Percentiles rank a stretch among this genome's conserved stretches.
Evolutionary conservation across 768 basidiomycete genomes (phyloP).

Genomic region (Agaricus sinodeliciosus): DNA sequence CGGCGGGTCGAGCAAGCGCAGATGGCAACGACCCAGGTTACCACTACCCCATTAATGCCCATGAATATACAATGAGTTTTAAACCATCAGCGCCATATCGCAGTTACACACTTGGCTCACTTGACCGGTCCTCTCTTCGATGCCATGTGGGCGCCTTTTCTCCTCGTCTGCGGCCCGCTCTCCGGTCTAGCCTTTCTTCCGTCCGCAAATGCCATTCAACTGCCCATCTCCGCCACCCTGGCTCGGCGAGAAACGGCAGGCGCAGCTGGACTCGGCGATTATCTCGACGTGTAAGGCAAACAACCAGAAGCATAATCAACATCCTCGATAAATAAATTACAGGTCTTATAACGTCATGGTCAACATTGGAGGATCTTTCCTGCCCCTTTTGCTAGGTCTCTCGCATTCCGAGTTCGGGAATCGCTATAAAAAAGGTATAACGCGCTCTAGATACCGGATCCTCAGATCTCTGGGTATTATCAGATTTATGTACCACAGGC

Average conservation of each 20-base stretch:
- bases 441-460: conserved; percentile 60
- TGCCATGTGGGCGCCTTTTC: too few relatives aligned
- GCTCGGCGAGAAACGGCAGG: conserved; percentile 27
- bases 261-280: conserved; percentile 53
- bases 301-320: background rate
- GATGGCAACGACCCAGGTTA: conserved; percentile 19
- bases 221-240: background rate
- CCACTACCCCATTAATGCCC: conserved; percentile 18
- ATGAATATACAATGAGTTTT: too few relatives aligned
- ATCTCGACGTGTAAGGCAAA: conserved; percentile 49
- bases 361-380: conserved; percentile 42
- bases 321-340: background rate
- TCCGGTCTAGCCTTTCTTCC: too few relatives aligned
- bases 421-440: too few relatives aligned
- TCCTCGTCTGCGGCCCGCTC: too few relatives aligned
- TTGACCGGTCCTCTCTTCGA: too few relatives aligned
- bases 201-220: background rate
- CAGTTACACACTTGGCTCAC: too few relatives aligned
- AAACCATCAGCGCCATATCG: too few relatives aligned
- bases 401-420: background rate
- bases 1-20: conserved; percentile 59
- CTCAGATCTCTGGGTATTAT: conserved; percentile 70
- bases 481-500: conserved; percentile 45
- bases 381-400: conserved; percentile 58
- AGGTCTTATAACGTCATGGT: conserved; percentile 64